These are phyloP conservation scores for Tetratostichococcus sp. DNA, from an alignment of 139 green algal species.

Conservation along the genomic window DNA sequence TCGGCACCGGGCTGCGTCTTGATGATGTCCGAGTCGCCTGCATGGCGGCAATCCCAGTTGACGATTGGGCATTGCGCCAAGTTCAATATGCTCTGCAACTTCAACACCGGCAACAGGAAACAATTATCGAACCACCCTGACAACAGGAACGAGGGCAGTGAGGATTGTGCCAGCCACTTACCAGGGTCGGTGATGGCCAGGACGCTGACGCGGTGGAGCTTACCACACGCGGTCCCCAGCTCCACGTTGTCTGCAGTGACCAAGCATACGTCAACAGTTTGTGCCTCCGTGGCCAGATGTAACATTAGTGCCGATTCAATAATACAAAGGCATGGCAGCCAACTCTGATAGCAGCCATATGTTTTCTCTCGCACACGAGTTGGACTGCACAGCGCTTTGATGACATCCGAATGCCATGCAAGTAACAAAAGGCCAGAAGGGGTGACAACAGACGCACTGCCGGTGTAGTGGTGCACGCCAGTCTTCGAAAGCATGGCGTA, in stretches of 20 bases:
- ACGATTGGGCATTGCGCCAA: not conserved
- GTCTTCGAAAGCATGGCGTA: slow-evolving; percentile 99
- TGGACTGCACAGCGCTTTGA: not conserved
- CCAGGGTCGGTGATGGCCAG: slow-evolving; percentile 96
- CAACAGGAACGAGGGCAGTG: not conserved
- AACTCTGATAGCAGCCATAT: no score
- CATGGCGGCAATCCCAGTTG: slow-evolving; percentile 1
- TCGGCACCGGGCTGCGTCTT: slow-evolving; percentile 40
- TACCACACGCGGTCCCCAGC: slow-evolving; percentile 96
- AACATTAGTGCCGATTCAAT: no score
- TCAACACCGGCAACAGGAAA: slow-evolving; percentile 1
- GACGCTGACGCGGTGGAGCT: slow-evolving; percentile 88
- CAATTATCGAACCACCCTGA: not conserved
- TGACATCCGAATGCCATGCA: no score
- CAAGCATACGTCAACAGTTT: no score
- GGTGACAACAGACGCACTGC: slow-evolving; percentile 69
- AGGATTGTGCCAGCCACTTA: slow-evolving; percentile 13
- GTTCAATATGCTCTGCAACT: no score
- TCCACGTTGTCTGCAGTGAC: slow-evolving; percentile 94
- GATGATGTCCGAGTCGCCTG: slow-evolving; percentile 88
- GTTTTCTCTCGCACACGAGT: no score
- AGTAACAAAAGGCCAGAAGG: no score
- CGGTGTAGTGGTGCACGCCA: slow-evolving; percentile 95
- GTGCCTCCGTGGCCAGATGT: no score
- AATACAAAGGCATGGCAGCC: no score